These are phyloP conservation scores for Pilatotrama ljubarskyi DNA, from an alignment of 768 basidiomycete genomes.

Conservation along the genomic window DNA sequence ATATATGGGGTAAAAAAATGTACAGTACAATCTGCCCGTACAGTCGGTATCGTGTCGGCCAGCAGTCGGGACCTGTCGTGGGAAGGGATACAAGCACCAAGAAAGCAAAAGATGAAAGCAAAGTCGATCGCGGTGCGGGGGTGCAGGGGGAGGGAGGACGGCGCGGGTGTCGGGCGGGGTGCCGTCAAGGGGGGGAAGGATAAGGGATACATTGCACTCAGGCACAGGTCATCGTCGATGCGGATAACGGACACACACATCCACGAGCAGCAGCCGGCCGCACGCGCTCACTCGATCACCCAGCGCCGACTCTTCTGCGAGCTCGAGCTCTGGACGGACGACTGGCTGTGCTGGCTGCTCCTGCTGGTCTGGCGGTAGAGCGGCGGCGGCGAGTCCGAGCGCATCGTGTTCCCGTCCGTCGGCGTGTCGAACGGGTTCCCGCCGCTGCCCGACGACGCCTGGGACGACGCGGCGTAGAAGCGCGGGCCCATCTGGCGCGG, in stretches of 20 bases:
- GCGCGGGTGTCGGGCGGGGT: too few relatives aligned
- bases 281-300: constrained; percentile 52
- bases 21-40: background rate
- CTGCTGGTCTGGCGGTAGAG: constrained; percentile 37
- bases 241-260: too few relatives aligned
- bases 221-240: background rate
- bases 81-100: background rate
- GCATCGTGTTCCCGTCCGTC: background rate
- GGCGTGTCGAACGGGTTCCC: constrained; percentile 42
- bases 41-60: background rate
- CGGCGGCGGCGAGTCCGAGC: constrained; percentile 1
- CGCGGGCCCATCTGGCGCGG: constrained; percentile 45
- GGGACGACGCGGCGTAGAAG: constrained; percentile 38
- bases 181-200: background rate
- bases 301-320: constrained; percentile 39
- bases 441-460: constrained; percentile 2
- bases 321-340: constrained; percentile 32
- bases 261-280: too few relatives aligned
- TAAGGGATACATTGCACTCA: background rate
- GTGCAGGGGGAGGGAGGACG: background rate
- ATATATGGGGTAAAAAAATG: background rate
- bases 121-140: constrained; percentile 14
- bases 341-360: constrained; percentile 41
- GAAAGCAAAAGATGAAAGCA: constrained; percentile 1
- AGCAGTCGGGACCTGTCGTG: background rate